Evolutionary conservation across 352 stramenopile genomes (phyloP).

Genomic region (Phytopythium sindhum): DNA sequence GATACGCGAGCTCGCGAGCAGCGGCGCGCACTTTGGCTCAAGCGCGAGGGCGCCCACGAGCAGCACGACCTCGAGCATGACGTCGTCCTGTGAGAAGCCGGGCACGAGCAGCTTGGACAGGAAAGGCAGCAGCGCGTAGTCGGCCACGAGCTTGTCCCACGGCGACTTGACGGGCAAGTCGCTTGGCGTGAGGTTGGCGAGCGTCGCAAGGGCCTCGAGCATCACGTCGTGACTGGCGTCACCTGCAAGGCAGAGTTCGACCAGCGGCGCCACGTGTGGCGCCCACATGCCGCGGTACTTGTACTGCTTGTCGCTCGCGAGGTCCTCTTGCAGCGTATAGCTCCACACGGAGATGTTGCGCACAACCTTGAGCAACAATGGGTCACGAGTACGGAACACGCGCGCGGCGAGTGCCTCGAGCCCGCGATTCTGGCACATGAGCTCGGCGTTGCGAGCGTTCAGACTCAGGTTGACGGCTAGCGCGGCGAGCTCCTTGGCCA

Average conservation of each 20-base stretch:
- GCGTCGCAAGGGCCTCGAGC: constrained; percentile 91
- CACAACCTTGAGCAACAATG: constrained; percentile 93
- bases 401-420: constrained; percentile 89
- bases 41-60: constrained; percentile 77
- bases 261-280: constrained; percentile 83
- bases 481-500: constrained; percentile 92
- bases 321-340: constrained; percentile 86
- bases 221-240: constrained; percentile 91
- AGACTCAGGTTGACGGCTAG: constrained; percentile 94
- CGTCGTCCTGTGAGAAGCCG: constrained; percentile 91
- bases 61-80: constrained; percentile 90
- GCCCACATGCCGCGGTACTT: constrained; percentile 93
- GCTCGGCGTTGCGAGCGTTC: constrained; percentile 86
- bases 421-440: constrained; percentile 88
- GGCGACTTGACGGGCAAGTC: constrained; percentile 87
- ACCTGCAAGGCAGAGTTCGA: constrained; percentile 78
- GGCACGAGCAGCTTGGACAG: constrained; percentile 90
- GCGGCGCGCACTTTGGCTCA: constrained; percentile 77
- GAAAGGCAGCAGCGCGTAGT: constrained; percentile 87
- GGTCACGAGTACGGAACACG: constrained; percentile 85
- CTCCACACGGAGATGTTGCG: constrained; percentile 92
- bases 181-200: constrained; percentile 90
- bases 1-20: constrained; percentile 71
- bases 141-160: constrained; percentile 88
- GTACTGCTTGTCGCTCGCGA: constrained; percentile 85